A percentile compares a stretch with the other conserved stretches of the same genome.
Evolutionary conservation across 345 rosid species (phyloP).

Genomic region (Eucalyptus curtisii): DNA sequence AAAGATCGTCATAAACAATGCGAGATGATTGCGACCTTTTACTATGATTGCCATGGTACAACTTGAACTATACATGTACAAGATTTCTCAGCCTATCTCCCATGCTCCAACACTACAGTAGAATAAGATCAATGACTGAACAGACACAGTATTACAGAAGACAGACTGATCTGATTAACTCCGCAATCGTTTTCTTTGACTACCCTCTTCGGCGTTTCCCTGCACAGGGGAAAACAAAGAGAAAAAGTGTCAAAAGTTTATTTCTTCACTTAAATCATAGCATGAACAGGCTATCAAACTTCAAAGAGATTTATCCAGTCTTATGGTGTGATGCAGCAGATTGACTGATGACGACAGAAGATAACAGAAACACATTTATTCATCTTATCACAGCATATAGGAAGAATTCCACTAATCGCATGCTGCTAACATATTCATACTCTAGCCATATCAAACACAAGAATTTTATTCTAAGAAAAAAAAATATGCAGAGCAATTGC

Average conservation of each 20-base stretch:
- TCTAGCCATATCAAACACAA: background rate
- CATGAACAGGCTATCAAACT: background rate
- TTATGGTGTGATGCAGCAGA: background rate
- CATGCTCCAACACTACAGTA: slow-evolving; percentile 7
- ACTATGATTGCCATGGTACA: slow-evolving; percentile 25
- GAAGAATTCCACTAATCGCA: background rate
- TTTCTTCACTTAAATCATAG: background rate
- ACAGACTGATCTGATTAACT: slow-evolving; percentile 32
- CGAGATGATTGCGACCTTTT: background rate
- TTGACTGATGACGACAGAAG: background rate
- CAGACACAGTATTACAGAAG: slow-evolving; percentile 23
- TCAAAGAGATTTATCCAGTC: background rate
- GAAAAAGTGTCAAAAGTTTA: background rate
- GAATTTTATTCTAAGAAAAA: background rate
- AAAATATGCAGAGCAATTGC: background rate
- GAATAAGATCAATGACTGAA: slow-evolving; percentile 11
- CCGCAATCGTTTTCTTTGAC: slow-evolving; percentile 63
- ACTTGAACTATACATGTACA: slow-evolving; percentile 46
- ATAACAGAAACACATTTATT: background rate
- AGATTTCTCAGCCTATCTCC: slow-evolving; percentile 12
- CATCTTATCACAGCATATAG: background rate
- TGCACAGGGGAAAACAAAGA: slow-evolving; percentile 16
- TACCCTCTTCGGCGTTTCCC: slow-evolving; percentile 66
- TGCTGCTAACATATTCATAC: background rate
- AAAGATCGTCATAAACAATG: background rate